Evolutionary conservation across 1,139 yeast genomes (phyloP).

Genomic region (Candida mesenterica): DNA sequence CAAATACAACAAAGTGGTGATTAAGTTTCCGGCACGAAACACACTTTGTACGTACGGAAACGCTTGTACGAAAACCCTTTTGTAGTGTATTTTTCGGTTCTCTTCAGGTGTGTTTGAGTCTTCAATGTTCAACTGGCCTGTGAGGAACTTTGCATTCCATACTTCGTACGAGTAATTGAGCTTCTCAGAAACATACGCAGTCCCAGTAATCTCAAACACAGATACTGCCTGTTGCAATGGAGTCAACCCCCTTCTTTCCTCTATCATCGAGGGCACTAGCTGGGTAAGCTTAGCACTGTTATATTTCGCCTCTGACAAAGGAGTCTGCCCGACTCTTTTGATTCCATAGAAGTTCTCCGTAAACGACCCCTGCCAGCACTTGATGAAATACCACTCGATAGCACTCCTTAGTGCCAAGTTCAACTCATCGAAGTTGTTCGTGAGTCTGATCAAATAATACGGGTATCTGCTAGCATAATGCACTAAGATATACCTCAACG

Average conservation of each 20-base stretch:
- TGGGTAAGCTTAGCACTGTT: constrained; percentile 37
- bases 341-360: constrained; percentile 92
- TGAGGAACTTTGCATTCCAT: constrained; percentile 57
- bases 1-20: constrained; percentile 62
- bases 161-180: constrained; percentile 64
- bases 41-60: constrained; percentile 61
- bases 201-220: constrained; percentile 60
- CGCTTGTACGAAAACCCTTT: constrained; percentile 49
- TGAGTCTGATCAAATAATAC: constrained; percentile 56
- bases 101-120: constrained; percentile 34
- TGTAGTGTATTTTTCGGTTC: constrained; percentile 29
- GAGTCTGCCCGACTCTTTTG: constrained; percentile 56
- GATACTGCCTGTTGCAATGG: constrained; percentile 56
- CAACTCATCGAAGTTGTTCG: constrained; percentile 76
- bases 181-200: constrained; percentile 70
- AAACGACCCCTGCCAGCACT: constrained; percentile 79
- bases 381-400: constrained; percentile 74
- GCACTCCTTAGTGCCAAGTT: constrained; percentile 59
- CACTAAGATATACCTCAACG: constrained; percentile 74
- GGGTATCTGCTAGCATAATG: constrained; percentile 84
- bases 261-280: constrained; percentile 50
- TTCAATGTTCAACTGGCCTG: constrained; percentile 39
- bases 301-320: constrained; percentile 31
- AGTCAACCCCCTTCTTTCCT: constrained; percentile 54
- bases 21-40: constrained; percentile 51